These are phyloP conservation scores for Pythium phragmitis DNA, from an alignment of 352 stramenopile species.

Conservation along the genomic window DNA sequence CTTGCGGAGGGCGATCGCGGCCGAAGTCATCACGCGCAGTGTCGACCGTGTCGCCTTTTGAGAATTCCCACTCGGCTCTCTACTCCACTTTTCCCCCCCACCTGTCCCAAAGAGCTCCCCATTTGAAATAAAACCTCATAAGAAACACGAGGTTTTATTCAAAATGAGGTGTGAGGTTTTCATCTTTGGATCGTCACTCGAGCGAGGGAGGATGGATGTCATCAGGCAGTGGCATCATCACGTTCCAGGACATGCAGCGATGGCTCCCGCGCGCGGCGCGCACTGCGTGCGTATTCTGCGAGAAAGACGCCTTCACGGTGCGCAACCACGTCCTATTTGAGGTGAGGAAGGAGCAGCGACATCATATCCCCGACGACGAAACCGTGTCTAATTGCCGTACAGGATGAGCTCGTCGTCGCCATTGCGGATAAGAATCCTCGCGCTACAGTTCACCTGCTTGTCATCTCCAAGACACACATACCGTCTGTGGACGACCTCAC, in stretches of 20 bases:
- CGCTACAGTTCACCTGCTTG: slow-evolving; percentile 51
- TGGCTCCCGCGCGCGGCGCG: slow-evolving; percentile 14
- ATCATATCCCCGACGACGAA: not conserved
- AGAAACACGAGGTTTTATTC: slow-evolving; percentile 10
- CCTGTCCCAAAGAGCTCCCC: not conserved
- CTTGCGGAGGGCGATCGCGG: slow-evolving; percentile 43
- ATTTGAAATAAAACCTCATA: slow-evolving; percentile 30
- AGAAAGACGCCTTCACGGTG: slow-evolving; percentile 38
- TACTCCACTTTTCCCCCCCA: slow-evolving; percentile 24
- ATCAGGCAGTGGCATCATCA: not conserved
- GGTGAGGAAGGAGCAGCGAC: slow-evolving; percentile 19
- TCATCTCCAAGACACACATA: slow-evolving; percentile 68
- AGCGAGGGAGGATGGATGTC: not conserved
- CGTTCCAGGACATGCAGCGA: slow-evolving; percentile 5
- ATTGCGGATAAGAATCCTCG: slow-evolving; percentile 63
- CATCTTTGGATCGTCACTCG: slow-evolving; percentile 3
- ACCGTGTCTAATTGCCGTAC: not conserved
- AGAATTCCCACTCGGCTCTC: slow-evolving; percentile 18
- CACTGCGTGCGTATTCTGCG: slow-evolving; percentile 56
- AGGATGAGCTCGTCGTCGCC: slow-evolving; percentile 62
- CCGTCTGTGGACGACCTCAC: slow-evolving; percentile 49
- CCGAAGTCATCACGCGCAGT: slow-evolving; percentile 22
- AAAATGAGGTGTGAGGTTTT: slow-evolving; percentile 26
- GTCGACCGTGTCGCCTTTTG: slow-evolving; percentile 49
- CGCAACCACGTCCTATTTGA: slow-evolving; percentile 60